Conservation (phyloP, 306 rosid genomes). For the Lathyrus oleraceus region DNA sequence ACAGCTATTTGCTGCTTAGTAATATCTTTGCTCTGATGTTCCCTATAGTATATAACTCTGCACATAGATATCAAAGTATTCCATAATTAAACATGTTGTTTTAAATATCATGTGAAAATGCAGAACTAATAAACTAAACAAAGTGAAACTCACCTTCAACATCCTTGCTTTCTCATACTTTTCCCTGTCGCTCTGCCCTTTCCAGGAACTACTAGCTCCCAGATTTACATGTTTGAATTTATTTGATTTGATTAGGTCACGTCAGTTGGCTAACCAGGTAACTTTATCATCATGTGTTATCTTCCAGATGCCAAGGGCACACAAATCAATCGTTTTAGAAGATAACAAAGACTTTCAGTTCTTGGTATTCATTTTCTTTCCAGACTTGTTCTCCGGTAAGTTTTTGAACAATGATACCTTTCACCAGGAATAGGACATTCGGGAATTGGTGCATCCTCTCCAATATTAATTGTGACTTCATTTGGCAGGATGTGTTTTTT, state of each 20-base stretch:
- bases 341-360: slow-evolving; percentile 13
- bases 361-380: not conserved
- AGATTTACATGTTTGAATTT: too few species aligned
- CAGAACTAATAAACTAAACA: not conserved
- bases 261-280: slow-evolving; percentile 95
- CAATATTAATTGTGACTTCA: slow-evolving; percentile 84
- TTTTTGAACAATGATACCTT: slow-evolving; percentile 49
- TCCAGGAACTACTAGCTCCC: slow-evolving; percentile 90
- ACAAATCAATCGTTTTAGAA: slow-evolving; percentile 13
- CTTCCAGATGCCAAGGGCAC: slow-evolving; percentile 73
- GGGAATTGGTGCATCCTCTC: slow-evolving; percentile 80
- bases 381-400: not conserved
- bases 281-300: slow-evolving; percentile 81
- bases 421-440: too few species aligned
- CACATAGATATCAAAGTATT: slow-evolving; percentile 37
- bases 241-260: slow-evolving; percentile 89
- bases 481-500: too few species aligned
- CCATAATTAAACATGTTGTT: slow-evolving; percentile 12
- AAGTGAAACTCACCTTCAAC: slow-evolving; percentile 62
- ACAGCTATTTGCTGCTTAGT: slow-evolving; percentile 84
- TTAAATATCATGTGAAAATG: slow-evolving; percentile 12
- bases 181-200: slow-evolving; percentile 96
- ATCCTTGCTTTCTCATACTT: slow-evolving; percentile 96
- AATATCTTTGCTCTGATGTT: slow-evolving; percentile 81
- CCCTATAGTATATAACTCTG: slow-evolving; percentile 79